Percentiles rank a stretch among this genome's conserved stretches.
phyloP scores from a whole-genome alignment of 2,329 filamentous ascomycete species.

The Blumeria hordei region DNA sequence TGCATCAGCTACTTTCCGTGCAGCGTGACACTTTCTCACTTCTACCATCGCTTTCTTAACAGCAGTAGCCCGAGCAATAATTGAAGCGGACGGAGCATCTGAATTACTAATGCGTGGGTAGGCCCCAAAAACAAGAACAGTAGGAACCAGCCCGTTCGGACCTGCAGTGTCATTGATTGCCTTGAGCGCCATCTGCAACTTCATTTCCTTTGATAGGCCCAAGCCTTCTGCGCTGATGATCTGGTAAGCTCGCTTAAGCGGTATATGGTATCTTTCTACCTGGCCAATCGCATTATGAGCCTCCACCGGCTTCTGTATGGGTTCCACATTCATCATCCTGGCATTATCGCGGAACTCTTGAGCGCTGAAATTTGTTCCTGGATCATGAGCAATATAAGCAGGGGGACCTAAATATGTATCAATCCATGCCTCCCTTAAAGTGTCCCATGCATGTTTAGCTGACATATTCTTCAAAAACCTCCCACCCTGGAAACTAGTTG shows the following conservation, averaged over 20 bases:
- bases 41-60: not conserved
- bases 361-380: not conserved
- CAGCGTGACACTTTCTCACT: not conserved
- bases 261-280: not conserved
- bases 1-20: not conserved
- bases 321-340: not conserved
- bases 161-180: not conserved
- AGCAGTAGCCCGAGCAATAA: not conserved
- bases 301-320: not conserved
- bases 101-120: not conserved
- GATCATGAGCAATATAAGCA: not conserved
- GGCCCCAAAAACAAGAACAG: not conserved
- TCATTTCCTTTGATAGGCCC: not conserved
- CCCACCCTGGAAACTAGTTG: not conserved
- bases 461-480: conserved; percentile 1
- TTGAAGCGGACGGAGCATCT: not conserved
- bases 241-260: not conserved
- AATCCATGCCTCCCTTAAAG: not conserved
- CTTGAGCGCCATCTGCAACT: not conserved
- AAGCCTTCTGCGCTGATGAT: not conserved
- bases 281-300: not conserved
- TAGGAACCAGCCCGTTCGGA: not conserved
- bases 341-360: not conserved
- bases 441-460: conserved; percentile 1
- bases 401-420: conserved; percentile 3